Evolutionary conservation across 495 filamentous ascomycete species (phyloP), one percentile per base, ranked within the genome.

Genomic region (Bacidia rubella): DNA sequence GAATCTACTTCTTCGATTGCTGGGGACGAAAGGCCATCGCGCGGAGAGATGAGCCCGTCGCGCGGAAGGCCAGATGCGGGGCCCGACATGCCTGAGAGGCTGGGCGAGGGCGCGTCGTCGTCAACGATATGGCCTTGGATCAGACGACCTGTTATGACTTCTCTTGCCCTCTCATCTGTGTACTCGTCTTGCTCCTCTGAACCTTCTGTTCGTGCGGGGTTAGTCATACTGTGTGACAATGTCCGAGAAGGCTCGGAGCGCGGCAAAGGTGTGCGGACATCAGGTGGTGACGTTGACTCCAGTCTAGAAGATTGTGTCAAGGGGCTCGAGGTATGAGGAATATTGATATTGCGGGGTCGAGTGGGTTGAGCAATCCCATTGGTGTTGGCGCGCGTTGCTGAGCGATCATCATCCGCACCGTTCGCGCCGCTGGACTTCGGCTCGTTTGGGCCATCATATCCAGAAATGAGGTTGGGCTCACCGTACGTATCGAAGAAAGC

Each of bases 81-180:
- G 20, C 66, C 70, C 19, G 74, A 78, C 52, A 75, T 68, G 3
- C 79, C 77, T 9, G 89, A 93, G 5, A 78, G 71, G 21, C 76
- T 68, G 12, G 84, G 80, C 9, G 85, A 87, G n/a, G 82, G 83
- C 60, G 87, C 87, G 63, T 95, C 83, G 66, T 98, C 92, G 48
- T 94, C 83, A 12, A 98, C 93, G 60, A 98, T 85, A 62, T 97
- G 92, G 17, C 92, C 92, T 56, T 96, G 90, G n/a, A 96, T 77
- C 29, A 98, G 72, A 27, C 92, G 80, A 27, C 87, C 93, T 39
- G 89, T 90, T 41, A 88, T 90, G 38, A 98, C 89, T 65, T 97
- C 87, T 39, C 80, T 77, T 23, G 87, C 90, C 42, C 87, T 81
- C 64, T 86, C 77, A 64, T 98, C 92, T 15, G 81, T 87, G 60